Evolutionary conservation across 768 basidiomycete genomes (phyloP).

Genomic region (Lactifluus pinguis): DNA sequence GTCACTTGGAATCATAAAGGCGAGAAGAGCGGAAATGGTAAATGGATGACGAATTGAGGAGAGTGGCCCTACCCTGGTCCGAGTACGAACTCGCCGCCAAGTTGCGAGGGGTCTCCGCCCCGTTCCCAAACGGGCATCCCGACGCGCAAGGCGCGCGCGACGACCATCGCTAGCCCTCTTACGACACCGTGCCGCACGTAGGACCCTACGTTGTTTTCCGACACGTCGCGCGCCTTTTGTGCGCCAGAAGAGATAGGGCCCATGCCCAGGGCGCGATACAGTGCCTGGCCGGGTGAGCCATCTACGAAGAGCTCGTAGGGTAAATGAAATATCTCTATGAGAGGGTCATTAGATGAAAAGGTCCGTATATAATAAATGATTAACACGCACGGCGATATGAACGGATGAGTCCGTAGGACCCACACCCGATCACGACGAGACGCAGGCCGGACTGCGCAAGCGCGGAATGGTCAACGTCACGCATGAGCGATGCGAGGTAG

Average conservation of each 20-base stretch:
- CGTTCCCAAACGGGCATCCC: constrained; percentile 79
- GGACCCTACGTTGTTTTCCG: constrained; percentile 27
- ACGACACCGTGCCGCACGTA: constrained; percentile 62
- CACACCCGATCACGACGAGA: constrained; percentile 71
- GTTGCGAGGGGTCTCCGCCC: constrained; percentile 65
- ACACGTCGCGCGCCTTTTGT: constrained; percentile 23
- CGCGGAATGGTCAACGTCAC: constrained; percentile 36
- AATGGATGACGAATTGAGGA: neutral
- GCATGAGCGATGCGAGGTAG: constrained; percentile 65
- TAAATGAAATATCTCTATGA: constrained; percentile 53
- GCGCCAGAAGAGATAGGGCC: constrained; percentile 39
- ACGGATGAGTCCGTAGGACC: constrained; percentile 64
- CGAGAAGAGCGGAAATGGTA: neutral
- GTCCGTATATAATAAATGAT: neutral
- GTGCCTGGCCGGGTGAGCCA: constrained; percentile 41
- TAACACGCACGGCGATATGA: constrained; percentile 52
- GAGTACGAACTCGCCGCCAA: constrained; percentile 86
- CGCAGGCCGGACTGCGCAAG: constrained; percentile 44
- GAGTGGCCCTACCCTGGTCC: constrained; percentile 42
- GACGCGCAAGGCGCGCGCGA: constrained; percentile 57
- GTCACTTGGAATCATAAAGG: too few species aligned
- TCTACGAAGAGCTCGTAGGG: constrained; percentile 76
- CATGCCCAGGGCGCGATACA: constrained; percentile 77
- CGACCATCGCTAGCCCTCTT: constrained; percentile 65
- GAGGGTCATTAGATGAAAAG: neutral